Evolutionary conservation across 139 green algal species (phyloP).

Genomic region (Micractinium conductrix): DNA sequence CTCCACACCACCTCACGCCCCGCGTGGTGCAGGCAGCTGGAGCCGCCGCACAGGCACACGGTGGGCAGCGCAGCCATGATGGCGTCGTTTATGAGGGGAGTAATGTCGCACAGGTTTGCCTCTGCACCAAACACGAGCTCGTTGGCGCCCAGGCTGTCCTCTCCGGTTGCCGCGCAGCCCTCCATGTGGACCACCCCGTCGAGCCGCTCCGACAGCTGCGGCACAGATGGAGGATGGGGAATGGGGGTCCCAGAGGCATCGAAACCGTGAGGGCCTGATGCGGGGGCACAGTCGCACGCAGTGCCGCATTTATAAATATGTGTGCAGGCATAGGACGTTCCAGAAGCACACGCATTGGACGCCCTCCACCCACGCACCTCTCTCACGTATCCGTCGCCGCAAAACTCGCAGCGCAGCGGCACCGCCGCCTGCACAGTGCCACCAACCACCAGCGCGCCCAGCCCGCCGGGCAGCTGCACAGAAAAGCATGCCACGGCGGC

Average conservation of each 20-base stretch:
- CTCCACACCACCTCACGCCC: conserved; percentile 9
- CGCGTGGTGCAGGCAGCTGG: conserved; percentile 19
- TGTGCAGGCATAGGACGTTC: too few species aligned
- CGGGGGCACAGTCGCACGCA: too few species aligned
- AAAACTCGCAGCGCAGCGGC: conserved; percentile 25
- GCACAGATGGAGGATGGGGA: too few species aligned
- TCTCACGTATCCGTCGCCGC: neutral
- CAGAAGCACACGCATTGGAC: too few species aligned
- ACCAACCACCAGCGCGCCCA: conserved; percentile 4
- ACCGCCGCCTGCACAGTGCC: neutral
- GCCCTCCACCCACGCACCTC: too few species aligned
- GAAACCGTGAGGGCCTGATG: too few species aligned
- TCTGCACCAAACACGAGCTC: neutral
- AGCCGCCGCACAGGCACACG: conserved; percentile 34
- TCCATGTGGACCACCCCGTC: conserved; percentile 14
- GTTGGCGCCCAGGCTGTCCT: neutral
- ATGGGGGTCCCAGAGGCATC: too few species aligned
- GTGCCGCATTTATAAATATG: too few species aligned
- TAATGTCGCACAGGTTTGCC: conserved; percentile 11
- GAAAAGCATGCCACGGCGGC: neutral
- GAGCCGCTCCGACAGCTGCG: neutral
- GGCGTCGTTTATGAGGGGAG: neutral
- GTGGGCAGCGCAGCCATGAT: conserved; percentile 11
- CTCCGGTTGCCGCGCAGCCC: neutral
- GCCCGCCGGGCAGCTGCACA: conserved; percentile 12